Evolutionary conservation across 2,329 filamentous ascomycete genomes (phyloP), one percentile per base, ranked within the genome.

Genomic region (Thielaviopsis euricoi): DNA sequence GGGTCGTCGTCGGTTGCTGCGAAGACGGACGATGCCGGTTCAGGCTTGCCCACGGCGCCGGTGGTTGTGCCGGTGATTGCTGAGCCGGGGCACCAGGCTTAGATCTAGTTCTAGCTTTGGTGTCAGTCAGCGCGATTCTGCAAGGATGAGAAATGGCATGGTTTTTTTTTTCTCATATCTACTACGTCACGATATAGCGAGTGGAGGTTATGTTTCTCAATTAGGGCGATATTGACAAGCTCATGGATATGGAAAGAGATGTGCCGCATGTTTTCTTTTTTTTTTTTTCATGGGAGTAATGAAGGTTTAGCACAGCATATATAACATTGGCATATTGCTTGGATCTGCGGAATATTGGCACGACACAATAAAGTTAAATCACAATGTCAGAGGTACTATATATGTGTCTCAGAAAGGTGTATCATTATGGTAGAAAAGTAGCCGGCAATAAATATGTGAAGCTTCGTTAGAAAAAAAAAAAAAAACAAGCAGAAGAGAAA

Each of bases 61-160:
- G 25, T 54, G 13, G 51, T 58, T n/a, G 40, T 58, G 9, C 51
- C 52, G 26, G 40, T 58, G 23, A 53, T 58, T 17, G 48, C 48
- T 6, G 48, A 22, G 37, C 37, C 37, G 37, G 37, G 37, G n/a
- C 13, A 43, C 10, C 17, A 5, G 10, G 7, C 7, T 4, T 43
- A 43, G 37, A 10, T 43, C 13, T 15, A 43, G 17, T 4, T n/a
- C 7, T 26, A 7, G 25, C 7, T 3, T 7, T 7, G 7, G 4
- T 26, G 25, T 26, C 4, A 26, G 3, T 26, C 25, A 26, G 25
- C 7, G 7, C n/a, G n/a, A n/a, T n/a, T n/a, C n/a, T n/a, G 25
- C 25, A 4, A 7, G 25, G 7, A 26, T 3, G 25, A 7, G 29
- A 10, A n/a, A n/a, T n/a, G n/a, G 7, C 29, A 33, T 33, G 9